phyloP scores from a whole-genome alignment of 2,329 filamentous ascomycete genomes.

The Monosporascus sp. region DNA sequence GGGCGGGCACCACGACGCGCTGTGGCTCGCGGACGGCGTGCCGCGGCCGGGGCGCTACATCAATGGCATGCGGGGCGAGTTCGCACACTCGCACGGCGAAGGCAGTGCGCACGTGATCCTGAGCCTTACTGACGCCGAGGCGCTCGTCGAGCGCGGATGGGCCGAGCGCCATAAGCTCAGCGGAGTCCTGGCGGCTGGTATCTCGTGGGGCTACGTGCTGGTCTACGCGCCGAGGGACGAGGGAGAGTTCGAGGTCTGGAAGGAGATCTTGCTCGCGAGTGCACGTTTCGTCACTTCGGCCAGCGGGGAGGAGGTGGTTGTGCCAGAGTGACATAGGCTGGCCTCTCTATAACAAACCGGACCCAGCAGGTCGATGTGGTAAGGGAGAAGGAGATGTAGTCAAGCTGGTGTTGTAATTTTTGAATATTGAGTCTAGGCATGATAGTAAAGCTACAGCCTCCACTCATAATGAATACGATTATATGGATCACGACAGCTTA shows the following conservation, averaged over 20 bases:
- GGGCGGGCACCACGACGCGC: constrained; percentile 22
- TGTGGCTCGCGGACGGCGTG: constrained; percentile 16
- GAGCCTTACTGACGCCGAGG: constrained; percentile 31
- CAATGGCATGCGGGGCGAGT: constrained; percentile 22
- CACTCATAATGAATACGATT: too few species aligned
- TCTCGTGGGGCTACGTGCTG: constrained; percentile 32
- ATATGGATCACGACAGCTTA: too few species aligned
- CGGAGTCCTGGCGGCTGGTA: constrained; percentile 13
- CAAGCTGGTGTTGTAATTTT: too few species aligned
- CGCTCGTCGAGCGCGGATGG: constrained; percentile 31
- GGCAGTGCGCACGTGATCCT: constrained; percentile 33
- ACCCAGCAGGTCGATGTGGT: too few species aligned
- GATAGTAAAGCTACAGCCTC: too few species aligned
- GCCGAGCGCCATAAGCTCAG: constrained; percentile 33
- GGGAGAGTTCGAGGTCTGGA: constrained; percentile 28
- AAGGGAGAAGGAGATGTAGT: too few species aligned
- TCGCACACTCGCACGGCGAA: constrained; percentile 33
- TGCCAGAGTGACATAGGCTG: constrained; percentile 2
- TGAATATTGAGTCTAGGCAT: too few species aligned
- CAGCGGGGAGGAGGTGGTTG: constrained; percentile 12
- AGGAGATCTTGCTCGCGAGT: constrained; percentile 13
- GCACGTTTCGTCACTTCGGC: constrained; percentile 15
- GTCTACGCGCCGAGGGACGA: constrained; percentile 35
- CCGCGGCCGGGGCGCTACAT: constrained; percentile 1
- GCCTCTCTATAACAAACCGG: too few species aligned